Base-by-base conservation (phyloP, 306 rosid genomes). In the Cicer pinnatifidum region DNA sequence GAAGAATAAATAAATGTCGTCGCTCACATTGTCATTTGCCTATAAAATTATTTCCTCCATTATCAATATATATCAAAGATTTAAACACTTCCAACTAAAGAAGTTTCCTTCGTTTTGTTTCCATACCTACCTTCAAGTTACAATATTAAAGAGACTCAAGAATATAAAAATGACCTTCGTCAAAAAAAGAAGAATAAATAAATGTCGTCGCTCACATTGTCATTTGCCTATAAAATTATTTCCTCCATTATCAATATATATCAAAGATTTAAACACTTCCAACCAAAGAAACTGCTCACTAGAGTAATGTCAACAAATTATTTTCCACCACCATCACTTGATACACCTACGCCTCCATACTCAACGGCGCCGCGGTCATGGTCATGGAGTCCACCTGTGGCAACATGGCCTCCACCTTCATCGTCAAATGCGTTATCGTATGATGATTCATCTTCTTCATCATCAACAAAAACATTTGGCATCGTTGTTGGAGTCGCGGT, bases 401-500 rank as follows among this genome's bases (percentile, higher is more conserved):
- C 11, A n/a, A 63, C 13, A 15, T 62, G 69, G 69, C 48, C 69
- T 8, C 69, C 68, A n/a, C 78, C 83, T 1, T 54, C 59, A 13
- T 58, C 78, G 3, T 58, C 56, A 10, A 10, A 44, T 35, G 52
- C 20, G 12, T n/a, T 68, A 63, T 43, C 69, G 4, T 7, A 3
- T 6, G 51, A 64, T 2, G 65, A 38, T 52, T 62, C 23, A 9
- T 51, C 59, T 7, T 69, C 81, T 0, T 62, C 80, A 0, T 56
- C 75, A 11, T 75, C 82, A 0, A 17, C 75, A 19, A 6, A 60
- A 0, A 53, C 63, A 4, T 79, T 79, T 15, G 83, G 83, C 13
- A 37, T 79, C 40, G 11, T 39, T 40, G 10, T 79, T 28, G 83
- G 79, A 7, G 17, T 79, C 41, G n/a, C 45, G 2, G 79, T 58